phyloP scores from a whole-genome alignment of 1,284 basidiomycete genomes.

The Volvariella volvacea region DNA sequence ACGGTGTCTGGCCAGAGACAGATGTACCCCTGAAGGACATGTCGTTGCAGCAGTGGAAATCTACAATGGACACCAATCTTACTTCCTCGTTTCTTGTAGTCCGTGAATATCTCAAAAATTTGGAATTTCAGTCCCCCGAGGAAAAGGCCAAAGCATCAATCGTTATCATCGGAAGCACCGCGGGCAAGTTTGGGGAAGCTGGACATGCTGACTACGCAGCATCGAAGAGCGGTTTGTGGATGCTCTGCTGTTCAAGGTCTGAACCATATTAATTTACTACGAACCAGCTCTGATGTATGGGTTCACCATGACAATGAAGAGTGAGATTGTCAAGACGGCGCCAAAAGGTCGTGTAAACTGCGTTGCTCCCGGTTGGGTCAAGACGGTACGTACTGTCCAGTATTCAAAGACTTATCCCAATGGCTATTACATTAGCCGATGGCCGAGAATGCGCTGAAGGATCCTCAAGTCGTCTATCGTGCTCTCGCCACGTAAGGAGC shows the following conservation, averaged over 20 bases:
- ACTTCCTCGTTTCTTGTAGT: conserved; percentile 65
- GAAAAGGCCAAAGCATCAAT: conserved; percentile 50
- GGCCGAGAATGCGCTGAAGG: conserved; percentile 30
- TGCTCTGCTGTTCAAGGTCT: not conserved
- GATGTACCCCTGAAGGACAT: conserved; percentile 51
- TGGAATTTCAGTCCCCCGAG: conserved; percentile 34
- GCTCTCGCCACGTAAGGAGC: conserved; percentile 59
- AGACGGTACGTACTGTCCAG: conserved; percentile 29
- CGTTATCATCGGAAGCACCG: conserved; percentile 63
- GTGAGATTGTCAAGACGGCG: conserved; percentile 74
- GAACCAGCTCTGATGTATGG: conserved; percentile 67
- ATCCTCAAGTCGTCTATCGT: conserved; percentile 35
- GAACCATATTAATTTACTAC: conserved; percentile 9
- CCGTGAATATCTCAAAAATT: conserved; percentile 47
- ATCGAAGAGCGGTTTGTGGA: conserved; percentile 44
- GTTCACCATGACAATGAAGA: conserved; percentile 62
- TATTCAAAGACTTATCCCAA: not conserved
- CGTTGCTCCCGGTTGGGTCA: conserved; percentile 69
- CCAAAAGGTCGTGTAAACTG: conserved; percentile 66
- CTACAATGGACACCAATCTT: conserved; percentile 56
- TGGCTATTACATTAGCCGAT: conserved; percentile 23
- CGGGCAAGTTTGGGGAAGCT: conserved; percentile 69
- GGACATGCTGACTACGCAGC: conserved; percentile 61
- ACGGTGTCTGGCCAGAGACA: conserved; percentile 46
- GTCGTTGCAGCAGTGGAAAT: conserved; percentile 60